Percentiles rank a stretch among this genome's conserved stretches.
These are phyloP conservation scores for Cyclotella baltica DNA, from an alignment of 108 stramenopile species.

Conservation along the genomic window DNA sequence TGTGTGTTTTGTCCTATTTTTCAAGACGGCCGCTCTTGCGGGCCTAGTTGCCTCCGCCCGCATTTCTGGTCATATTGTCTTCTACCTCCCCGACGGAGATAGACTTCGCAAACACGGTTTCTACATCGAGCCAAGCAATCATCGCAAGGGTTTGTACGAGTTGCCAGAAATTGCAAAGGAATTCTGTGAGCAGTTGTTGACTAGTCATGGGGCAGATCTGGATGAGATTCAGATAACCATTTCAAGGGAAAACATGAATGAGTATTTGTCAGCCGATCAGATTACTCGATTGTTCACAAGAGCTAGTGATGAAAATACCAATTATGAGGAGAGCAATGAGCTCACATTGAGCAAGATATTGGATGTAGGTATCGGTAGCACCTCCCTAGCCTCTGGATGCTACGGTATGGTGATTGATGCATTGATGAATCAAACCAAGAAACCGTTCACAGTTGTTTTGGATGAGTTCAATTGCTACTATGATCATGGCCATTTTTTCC, in stretches of 20 bases:
- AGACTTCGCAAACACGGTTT: conserved; percentile 72
- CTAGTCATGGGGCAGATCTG: conserved; percentile 64
- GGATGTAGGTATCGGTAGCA: conserved; percentile 54
- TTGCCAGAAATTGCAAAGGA: conserved; percentile 77
- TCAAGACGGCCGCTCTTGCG: conserved; percentile 69
- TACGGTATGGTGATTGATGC: conserved; percentile 63
- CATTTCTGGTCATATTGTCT: conserved; percentile 74
- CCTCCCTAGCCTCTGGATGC: conserved; percentile 68
- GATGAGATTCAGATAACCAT: conserved; percentile 52
- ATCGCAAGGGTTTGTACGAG: conserved; percentile 70
- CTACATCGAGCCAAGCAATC: conserved; percentile 65
- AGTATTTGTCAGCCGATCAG: conserved; percentile 68
- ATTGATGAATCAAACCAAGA: conserved; percentile 75
- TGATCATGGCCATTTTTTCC: conserved; percentile 82
- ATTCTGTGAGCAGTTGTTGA: conserved; percentile 60
- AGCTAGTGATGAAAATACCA: conserved; percentile 12
- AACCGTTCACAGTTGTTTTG: conserved; percentile 76
- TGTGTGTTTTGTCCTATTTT: background rate
- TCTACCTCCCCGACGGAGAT: conserved; percentile 81
- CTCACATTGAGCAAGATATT: conserved; percentile 64
- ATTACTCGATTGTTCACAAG: conserved; percentile 44
- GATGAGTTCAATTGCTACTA: conserved; percentile 87
- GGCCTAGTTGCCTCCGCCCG: conserved; percentile 83
- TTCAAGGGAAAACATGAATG: conserved; percentile 46
- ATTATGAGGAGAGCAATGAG: background rate